A percentile compares a stretch with the other conserved stretches of the same genome.
phyloP scores from a whole-genome alignment of 1,139 yeast genomes.

The Wickerhamomyces sp. region DNA sequence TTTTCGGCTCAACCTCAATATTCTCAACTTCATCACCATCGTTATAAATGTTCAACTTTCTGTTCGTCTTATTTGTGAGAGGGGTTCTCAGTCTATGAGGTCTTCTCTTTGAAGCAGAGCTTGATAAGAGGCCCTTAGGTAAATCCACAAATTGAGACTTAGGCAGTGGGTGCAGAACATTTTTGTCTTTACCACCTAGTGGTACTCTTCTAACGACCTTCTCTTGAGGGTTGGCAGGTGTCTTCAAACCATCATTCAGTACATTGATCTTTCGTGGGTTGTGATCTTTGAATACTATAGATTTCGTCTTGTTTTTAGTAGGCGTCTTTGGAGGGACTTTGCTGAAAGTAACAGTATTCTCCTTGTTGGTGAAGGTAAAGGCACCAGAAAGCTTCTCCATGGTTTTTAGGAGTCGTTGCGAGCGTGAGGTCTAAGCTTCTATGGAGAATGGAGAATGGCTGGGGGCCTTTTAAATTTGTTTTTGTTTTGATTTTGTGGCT shows the following conservation, averaged over 20 bases:
- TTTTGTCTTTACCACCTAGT: constrained; percentile 45
- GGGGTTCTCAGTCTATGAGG: constrained; percentile 18
- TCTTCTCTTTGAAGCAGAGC: constrained; percentile 8
- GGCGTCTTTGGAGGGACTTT: constrained; percentile 18
- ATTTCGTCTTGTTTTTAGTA: constrained; percentile 3
- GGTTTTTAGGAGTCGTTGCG: too few relatives aligned
- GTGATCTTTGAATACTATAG: constrained; percentile 8
- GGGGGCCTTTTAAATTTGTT: too few relatives aligned
- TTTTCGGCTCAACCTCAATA: neutral
- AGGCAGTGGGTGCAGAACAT: constrained; percentile 20
- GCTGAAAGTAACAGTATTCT: constrained; percentile 11
- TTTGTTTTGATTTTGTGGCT: too few relatives aligned
- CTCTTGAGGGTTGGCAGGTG: constrained; percentile 7
- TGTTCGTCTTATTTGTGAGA: constrained; percentile 13
- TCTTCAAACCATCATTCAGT: constrained; percentile 8
- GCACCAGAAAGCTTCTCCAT: constrained; percentile 10
- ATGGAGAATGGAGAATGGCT: too few relatives aligned
- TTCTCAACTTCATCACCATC: constrained; percentile 11
- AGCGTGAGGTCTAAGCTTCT: too few relatives aligned
- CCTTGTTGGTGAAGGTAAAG: constrained; percentile 19
- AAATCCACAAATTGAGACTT: neutral
- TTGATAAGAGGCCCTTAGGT: constrained; percentile 2
- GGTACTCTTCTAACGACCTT: constrained; percentile 32
- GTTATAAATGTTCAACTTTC: constrained; percentile 14
- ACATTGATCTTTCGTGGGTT: constrained; percentile 6